Evolutionary conservation across 805 yeast species (phyloP), one percentile per base, ranked within the genome.

Genomic region (Yarrowia sp.): DNA sequence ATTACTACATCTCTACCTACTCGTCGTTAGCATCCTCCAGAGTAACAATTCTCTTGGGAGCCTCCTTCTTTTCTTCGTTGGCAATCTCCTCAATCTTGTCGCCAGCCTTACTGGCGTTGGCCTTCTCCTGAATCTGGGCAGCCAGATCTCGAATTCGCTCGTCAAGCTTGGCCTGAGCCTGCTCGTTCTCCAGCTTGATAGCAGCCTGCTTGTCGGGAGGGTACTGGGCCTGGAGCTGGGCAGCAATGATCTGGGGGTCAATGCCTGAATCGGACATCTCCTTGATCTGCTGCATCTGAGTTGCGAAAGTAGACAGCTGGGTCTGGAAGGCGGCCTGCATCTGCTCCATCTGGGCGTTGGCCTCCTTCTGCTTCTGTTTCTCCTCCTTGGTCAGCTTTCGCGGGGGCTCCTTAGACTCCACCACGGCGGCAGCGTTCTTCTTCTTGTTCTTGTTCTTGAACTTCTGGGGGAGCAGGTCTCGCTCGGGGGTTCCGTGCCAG

Each of bases 401-500:
- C 11, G 61, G 19, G 26, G 61, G 46, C 40, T 26, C 61, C 41
- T 24, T 36, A 22, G 48, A 14, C 58, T 64, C 64, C 12, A 14
- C 21, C 54, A 32, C 54, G 4, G 26, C 30, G n/a, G 33, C 43
- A 17, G 63, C 66, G 16, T 22, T 33, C 64, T 62, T 67, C 68
- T 68, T 67, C 66, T 66, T 65, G 69, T 67, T 68, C 44, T 61
- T 64, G 54, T 59, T 59, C 46, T 48, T 64, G 67, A 67, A 67
- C 66, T 67, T 68, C 19, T 62, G 66, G 65, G 67, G 66, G 40
- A 56, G 52, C 38, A 59, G 51, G 22, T 61, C 51, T 64, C 71
- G 63, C 40, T 72, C 71, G 48, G 67, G 73, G 66, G 68, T 70
- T 38, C 82, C 88, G 68, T 87, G 90, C 89, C 92, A 92, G 3